phyloP scores from a whole-genome alignment of 345 rosid genomes.

The Eucalyptus melliodora region DNA sequence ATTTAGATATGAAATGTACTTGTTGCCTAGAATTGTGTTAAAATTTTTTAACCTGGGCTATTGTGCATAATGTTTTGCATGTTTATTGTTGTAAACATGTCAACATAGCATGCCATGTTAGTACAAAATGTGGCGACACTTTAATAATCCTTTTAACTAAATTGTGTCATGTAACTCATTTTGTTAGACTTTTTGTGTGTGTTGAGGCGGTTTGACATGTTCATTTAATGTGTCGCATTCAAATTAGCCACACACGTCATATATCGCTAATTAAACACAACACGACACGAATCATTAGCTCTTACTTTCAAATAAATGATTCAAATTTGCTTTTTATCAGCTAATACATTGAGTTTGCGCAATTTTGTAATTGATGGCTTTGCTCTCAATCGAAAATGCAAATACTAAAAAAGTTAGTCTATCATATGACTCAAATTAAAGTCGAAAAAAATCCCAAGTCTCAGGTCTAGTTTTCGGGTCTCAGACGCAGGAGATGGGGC shows the following conservation, averaged over 20 bases:
- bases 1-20: background rate
- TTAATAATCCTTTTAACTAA: background rate
- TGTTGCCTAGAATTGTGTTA: background rate
- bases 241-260: background rate
- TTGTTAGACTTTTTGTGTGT: background rate
- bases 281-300: fast-evolving
- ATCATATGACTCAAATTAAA: background rate
- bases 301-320: fast-evolving
- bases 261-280: fast-evolving
- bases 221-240: background rate
- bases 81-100: background rate
- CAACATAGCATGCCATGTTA: fast-evolving
- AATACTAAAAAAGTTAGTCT: background rate
- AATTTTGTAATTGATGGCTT: background rate
- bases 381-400: background rate
- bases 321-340: background rate
- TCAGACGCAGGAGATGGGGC: background rate
- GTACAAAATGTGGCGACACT: background rate
- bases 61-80: background rate
- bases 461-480: background rate
- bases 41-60: fast-evolving
- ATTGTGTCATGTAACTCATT: background rate
- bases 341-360: background rate
- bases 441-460: background rate
- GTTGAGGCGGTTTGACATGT: background rate